Evolutionary conservation across 2,329 filamentous ascomycete species (phyloP), one percentile per base, ranked within the genome.

Genomic region (Calonectria hawksworthii): DNA sequence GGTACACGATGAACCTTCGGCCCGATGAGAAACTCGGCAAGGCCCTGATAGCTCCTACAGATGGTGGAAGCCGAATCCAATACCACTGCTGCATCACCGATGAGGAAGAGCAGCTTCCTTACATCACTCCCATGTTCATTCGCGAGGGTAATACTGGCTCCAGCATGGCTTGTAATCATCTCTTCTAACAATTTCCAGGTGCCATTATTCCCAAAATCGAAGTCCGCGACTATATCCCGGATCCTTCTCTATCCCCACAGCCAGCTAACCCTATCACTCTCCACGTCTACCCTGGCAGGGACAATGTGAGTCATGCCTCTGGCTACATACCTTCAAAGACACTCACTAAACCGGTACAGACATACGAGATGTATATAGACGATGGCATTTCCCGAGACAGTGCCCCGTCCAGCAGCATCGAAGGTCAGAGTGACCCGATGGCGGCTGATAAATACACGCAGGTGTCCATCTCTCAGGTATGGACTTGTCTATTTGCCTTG

Each of bases 311-410:
- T 36, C 7, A 28, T 32, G 18, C 36, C 7, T 3, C 9, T 4
- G 13, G 3, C n/a, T 47, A 4, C 44, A n/a, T 3, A 23, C 3
- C 0, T 47, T 1, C 10, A 8, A 13, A 3, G 3, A 9, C 21
- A 1, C 44, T 47, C 7, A 47, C 44, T 9, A 23, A 47, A 23
- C n/a, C n/a, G 1, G 1, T 6, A 47, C n/a, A 68, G 70, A 32
- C 44, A n/a, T 73, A 73, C 44, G 56, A 54, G 64, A 73, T 73
- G 52, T 73, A 63, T 26, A 44, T 73, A 32, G 70, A 73, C 26
- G 65, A 72, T 21, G 70, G 69, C 4, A 64, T 72, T 8, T 66
- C 61, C 26, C 69, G 61, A 28, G 69, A 72, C 21, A 72, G 61
- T 7, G 69, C 59, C 1, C 68, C 68, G 10, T 41, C 56, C 3